Evolutionary conservation across 495 filamentous ascomycete genomes (phyloP).

Genomic region (Opeltia flavorubescens): DNA sequence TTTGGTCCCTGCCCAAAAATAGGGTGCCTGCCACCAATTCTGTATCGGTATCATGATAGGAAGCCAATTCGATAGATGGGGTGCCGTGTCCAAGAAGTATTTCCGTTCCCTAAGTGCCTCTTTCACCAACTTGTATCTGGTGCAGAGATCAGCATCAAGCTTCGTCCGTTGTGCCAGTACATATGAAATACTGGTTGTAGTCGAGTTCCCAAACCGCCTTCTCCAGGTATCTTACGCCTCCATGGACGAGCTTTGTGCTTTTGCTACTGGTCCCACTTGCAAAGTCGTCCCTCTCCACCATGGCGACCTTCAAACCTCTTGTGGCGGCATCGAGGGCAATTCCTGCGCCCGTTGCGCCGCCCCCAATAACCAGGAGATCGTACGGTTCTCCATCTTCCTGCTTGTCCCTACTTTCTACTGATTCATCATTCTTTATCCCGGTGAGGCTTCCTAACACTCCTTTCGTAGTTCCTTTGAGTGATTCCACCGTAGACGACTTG

Average conservation of each 20-base stretch:
- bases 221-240: conserved; percentile 89
- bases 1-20: conserved; percentile 96
- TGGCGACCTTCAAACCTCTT: conserved; percentile 78
- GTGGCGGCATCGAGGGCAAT: conserved; percentile 92
- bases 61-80: conserved; percentile 86
- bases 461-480: conserved; percentile 2
- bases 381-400: conserved; percentile 38
- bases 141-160: conserved; percentile 9
- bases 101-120: conserved; percentile 94
- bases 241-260: conserved; percentile 94
- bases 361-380: conserved; percentile 84
- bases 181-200: conserved; percentile 58
- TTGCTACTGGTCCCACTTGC: conserved; percentile 88
- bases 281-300: conserved; percentile 95
- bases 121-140: conserved; percentile 69
- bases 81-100: conserved; percentile 91
- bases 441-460: conserved; percentile 7
- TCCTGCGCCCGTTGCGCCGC: conserved; percentile 81
- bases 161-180: background rate
- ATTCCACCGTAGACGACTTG: background rate
- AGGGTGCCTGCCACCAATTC: conserved; percentile 94
- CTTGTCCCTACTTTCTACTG: conserved; percentile 1
- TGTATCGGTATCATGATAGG: conserved; percentile 96
- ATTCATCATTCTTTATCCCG: conserved; percentile 8
- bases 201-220: conserved; percentile 96